Evolutionary conservation across 768 basidiomycete genomes (phyloP).

Genomic region (Trichaptum fuscoviolaceum): DNA sequence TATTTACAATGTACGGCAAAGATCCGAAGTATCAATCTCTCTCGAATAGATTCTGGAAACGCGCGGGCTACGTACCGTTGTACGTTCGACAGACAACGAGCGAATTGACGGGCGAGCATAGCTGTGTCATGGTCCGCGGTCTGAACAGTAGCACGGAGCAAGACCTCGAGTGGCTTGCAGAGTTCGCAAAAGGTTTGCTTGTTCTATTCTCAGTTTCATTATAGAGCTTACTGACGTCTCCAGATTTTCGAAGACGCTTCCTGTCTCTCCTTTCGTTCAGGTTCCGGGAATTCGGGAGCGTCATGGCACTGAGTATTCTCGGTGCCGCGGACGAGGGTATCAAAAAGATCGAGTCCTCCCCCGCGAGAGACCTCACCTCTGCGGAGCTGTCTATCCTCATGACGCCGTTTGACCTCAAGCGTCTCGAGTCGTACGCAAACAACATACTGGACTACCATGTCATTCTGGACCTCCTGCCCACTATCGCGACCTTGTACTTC

Average conservation of each 20-base stretch:
- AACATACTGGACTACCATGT: conserved; percentile 97
- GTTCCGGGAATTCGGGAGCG: conserved; percentile 89
- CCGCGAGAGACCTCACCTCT: conserved; percentile 27
- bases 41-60: conserved; percentile 82
- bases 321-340: conserved; percentile 72
- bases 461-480: conserved; percentile 86
- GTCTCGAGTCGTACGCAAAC: conserved; percentile 92
- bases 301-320: conserved; percentile 81
- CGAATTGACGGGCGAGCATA: conserved; percentile 94
- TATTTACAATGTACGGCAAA: conserved; percentile 6
- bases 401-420: conserved; percentile 93
- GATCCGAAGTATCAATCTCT: background rate
- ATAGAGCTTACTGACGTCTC: background rate
- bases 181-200: conserved; percentile 75
- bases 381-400: conserved; percentile 58
- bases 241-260: conserved; percentile 93
- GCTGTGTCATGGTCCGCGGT: conserved; percentile 90
- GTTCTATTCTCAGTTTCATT: background rate
- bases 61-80: conserved; percentile 83
- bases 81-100: conserved; percentile 92
- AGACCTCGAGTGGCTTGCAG: conserved; percentile 78
- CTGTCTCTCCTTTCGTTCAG: conserved; percentile 85
- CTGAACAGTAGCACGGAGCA: conserved; percentile 59
- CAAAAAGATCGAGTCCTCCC: conserved; percentile 21
- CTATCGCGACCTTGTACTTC: conserved; percentile 79